These are phyloP conservation scores for Barnettozyma populi DNA, from an alignment of 805 yeast genomes.

Conservation along the genomic window DNA sequence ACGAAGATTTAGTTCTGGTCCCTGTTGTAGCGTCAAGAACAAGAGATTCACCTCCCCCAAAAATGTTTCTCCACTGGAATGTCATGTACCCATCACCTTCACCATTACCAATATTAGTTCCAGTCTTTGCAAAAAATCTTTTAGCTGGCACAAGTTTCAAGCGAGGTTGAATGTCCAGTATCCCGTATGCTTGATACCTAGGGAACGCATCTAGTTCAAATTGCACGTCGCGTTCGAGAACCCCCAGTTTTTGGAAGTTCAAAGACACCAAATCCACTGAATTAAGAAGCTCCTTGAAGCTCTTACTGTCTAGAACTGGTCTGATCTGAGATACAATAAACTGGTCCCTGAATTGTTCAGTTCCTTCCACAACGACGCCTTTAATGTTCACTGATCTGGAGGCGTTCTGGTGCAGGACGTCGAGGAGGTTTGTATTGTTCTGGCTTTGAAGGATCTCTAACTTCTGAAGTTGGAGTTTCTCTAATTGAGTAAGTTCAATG, in stretches of 20 bases:
- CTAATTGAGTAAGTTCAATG: constrained; percentile 7
- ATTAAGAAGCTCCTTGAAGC: constrained; percentile 35
- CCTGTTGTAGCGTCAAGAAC: constrained; percentile 53
- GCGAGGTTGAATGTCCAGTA: constrained; percentile 26
- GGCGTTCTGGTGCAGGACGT: constrained; percentile 26
- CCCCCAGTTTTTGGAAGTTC: constrained; percentile 38
- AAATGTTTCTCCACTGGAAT: constrained; percentile 55
- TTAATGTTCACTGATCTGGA: constrained; percentile 38
- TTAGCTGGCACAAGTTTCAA: constrained; percentile 48
- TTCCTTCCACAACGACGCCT: constrained; percentile 44
- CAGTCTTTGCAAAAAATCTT: constrained; percentile 77
- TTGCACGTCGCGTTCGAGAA: constrained; percentile 36
- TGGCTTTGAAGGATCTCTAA: constrained; percentile 26
- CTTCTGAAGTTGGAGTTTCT: constrained; percentile 25
- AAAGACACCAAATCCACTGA: constrained; percentile 40
- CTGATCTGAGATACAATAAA: constrained; percentile 43
- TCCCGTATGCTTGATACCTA: not conserved
- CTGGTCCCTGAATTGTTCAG: constrained; percentile 38
- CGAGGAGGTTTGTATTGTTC: constrained; percentile 24
- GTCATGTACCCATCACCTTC: constrained; percentile 93
- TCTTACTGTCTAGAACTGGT: constrained; percentile 39
- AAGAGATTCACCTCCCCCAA: constrained; percentile 66
- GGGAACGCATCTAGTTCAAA: constrained; percentile 27
- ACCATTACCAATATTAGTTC: constrained; percentile 93
- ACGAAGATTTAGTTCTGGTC: constrained; percentile 53